Percentiles rank a stretch among this genome's conserved stretches.
Evolutionary conservation across 139 green algal species (phyloP).

Genomic region (Nannochloris sp.): DNA sequence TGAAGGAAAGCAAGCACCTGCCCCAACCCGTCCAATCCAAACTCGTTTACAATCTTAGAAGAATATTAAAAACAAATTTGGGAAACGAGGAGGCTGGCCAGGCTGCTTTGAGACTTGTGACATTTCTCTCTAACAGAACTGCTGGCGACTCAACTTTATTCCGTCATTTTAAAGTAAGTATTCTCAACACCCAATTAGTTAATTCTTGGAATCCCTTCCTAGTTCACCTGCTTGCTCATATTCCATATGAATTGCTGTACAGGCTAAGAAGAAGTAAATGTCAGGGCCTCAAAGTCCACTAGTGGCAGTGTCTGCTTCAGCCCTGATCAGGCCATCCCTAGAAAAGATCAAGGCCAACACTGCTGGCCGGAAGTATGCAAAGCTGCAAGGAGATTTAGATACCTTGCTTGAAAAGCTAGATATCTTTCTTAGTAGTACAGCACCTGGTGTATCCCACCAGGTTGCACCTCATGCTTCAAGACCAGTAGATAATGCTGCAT

Average conservation of each 20-base stretch:
- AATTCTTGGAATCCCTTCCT: too few relatives aligned
- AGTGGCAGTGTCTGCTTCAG: neutral
- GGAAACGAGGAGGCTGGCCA: neutral
- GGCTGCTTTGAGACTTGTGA: neutral
- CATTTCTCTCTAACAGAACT: neutral
- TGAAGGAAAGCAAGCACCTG: neutral
- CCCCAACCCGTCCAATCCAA: neutral
- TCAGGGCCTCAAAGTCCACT: neutral
- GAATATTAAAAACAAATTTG: neutral
- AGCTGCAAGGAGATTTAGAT: conserved; percentile 35
- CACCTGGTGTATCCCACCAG: neutral
- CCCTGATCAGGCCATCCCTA: conserved; percentile 36
- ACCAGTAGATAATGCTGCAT: neutral
- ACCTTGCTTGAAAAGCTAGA: conserved; percentile 19
- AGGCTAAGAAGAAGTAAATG: neutral
- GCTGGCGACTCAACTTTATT: neutral
- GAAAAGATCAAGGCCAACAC: conserved; percentile 35
- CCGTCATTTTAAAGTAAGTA: neutral
- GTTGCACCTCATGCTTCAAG: neutral
- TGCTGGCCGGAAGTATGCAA: conserved; percentile 35
- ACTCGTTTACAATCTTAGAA: neutral
- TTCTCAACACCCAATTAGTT: neutral
- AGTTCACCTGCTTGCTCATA: too few relatives aligned
- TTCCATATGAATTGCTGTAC: too few relatives aligned
- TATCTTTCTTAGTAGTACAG: neutral